These are phyloP conservation scores for Globisporangium iwayamae DNA, from an alignment of 352 stramenopile species.

Conservation along the genomic window DNA sequence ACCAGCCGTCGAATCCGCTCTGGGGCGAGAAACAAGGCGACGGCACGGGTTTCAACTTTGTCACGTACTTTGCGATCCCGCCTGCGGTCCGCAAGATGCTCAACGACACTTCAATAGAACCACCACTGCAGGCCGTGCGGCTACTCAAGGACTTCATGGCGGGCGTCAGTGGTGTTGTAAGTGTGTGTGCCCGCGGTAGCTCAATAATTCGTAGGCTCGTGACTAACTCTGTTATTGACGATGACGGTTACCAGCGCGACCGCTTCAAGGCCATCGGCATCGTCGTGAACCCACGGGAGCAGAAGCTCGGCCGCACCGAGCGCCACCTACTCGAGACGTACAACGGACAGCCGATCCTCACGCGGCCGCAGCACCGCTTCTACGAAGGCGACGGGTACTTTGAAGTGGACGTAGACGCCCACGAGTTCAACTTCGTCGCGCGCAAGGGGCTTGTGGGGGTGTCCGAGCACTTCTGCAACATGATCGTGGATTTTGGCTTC, in stretches of 20 bases:
- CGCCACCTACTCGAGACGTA: constrained; percentile 78
- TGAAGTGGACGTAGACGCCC: constrained; percentile 78
- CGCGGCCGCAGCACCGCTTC: constrained; percentile 74
- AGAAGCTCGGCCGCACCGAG: constrained; percentile 65
- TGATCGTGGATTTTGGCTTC: constrained; percentile 83
- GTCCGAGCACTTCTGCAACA: constrained; percentile 72
- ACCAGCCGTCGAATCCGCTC: constrained; percentile 77
- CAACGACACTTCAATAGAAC: constrained; percentile 22
- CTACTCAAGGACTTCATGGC: constrained; percentile 42
- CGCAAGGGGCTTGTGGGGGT: constrained; percentile 71
- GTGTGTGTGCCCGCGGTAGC: not conserved
- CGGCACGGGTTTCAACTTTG: constrained; percentile 74
- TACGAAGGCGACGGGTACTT: constrained; percentile 72
- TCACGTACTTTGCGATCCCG: constrained; percentile 76
- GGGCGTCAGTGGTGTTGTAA: constrained; percentile 29
- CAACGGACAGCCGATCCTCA: constrained; percentile 80
- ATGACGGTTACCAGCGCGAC: constrained; percentile 38
- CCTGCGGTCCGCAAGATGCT: constrained; percentile 51
- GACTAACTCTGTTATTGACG: not conserved
- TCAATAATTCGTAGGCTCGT: not conserved
- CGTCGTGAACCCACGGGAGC: constrained; percentile 72
- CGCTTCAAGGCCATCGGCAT: constrained; percentile 82
- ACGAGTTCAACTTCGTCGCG: constrained; percentile 83
- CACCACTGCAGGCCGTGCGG: constrained; percentile 47
- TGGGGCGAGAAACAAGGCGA: constrained; percentile 79